Conservation (phyloP, 2,329 filamentous ascomycete genomes). For the Cladorrhinum sp. region DNA sequence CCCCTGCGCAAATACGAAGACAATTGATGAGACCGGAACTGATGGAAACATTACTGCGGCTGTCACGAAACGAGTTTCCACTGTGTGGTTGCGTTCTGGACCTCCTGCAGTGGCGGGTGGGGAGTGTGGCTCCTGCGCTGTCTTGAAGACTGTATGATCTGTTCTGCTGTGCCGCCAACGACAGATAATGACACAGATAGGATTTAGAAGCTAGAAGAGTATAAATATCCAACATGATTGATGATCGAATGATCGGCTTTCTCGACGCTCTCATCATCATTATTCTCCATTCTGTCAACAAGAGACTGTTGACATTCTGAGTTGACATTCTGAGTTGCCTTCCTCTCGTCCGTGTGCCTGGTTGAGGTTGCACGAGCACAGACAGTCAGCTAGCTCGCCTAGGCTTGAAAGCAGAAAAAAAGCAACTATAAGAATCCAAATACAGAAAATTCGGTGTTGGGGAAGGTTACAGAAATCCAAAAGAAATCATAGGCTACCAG, state of each 20-base stretch:
- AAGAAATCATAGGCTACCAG: background rate
- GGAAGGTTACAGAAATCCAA: background rate
- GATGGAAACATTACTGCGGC: background rate
- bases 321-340: background rate
- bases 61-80: background rate
- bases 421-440: background rate
- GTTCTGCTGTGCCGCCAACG: background rate
- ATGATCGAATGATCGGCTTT: background rate
- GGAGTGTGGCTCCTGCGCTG: background rate
- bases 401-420: background rate
- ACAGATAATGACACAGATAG: background rate
- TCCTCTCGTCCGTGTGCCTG: background rate
- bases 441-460: slow-evolving; percentile 1
- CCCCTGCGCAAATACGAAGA: background rate
- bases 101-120: background rate
- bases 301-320: background rate
- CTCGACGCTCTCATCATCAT: background rate
- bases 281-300: background rate
- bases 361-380: slow-evolving; percentile 1
- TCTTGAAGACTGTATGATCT: background rate
- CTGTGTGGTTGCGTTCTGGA: background rate
- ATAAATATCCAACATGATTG: background rate
- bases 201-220: background rate
- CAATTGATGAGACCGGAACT: background rate
- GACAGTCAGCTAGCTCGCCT: background rate